Conservation (phyloP, 2,329 filamentous ascomycete species). For the Nemania sp. region DNA sequence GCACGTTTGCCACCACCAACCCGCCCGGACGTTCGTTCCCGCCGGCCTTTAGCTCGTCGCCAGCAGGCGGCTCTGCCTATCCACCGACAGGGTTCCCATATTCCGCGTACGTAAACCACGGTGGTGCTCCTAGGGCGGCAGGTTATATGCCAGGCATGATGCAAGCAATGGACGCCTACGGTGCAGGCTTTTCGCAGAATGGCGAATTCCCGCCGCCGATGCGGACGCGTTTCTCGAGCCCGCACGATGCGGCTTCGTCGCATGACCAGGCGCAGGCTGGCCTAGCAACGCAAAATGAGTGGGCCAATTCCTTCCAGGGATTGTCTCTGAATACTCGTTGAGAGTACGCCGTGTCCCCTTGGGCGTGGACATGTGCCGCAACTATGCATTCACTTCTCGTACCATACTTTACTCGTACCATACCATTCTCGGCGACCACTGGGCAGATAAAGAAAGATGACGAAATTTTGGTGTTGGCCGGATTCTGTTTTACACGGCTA, state of each 20-base stretch:
- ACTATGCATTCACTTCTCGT: constrained; percentile 38
- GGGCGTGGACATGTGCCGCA: constrained; percentile 5
- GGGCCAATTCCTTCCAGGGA: constrained; percentile 69
- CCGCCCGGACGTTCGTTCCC: constrained; percentile 50
- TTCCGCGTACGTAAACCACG: constrained; percentile 51
- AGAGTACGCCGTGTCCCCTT: constrained; percentile 17
- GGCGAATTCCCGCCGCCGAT: constrained; percentile 52
- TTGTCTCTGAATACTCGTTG: constrained; percentile 70
- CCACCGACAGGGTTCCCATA: constrained; percentile 48
- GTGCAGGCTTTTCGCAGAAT: constrained; percentile 46
- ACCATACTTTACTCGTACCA: constrained; percentile 38
- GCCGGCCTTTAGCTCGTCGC: constrained; percentile 47
- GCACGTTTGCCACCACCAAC: constrained; percentile 44
- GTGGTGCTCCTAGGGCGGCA: constrained; percentile 45
- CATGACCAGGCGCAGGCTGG: constrained; percentile 39
- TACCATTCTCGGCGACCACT: constrained; percentile 25
- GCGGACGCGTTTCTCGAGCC: constrained; percentile 46
- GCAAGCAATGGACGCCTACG: constrained; percentile 49
- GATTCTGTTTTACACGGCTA: constrained; percentile 34
- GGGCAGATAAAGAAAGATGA: constrained; percentile 37
- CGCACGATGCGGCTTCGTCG: constrained; percentile 41
- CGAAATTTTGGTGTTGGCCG: constrained; percentile 38
- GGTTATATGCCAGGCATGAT: constrained; percentile 48
- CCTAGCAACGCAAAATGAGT: constrained; percentile 58
- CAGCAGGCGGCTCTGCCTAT: constrained; percentile 46